Conservation (phyloP, 768 basidiomycete genomes). For the Tephrocybe sp. region DNA sequence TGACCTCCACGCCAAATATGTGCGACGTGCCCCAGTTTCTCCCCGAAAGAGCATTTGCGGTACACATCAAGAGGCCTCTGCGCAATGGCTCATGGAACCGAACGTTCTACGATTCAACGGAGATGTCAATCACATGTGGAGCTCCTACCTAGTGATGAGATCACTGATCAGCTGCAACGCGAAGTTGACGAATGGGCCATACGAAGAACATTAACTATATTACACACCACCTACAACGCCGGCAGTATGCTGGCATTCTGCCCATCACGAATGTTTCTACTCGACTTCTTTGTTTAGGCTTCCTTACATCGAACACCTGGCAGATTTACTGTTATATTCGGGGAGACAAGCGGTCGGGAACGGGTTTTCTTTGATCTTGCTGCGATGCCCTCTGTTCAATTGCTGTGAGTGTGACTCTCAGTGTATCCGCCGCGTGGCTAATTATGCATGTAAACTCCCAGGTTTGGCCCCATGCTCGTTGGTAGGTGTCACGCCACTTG, state of each 20-base stretch:
- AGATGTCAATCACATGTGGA: too few relatives aligned
- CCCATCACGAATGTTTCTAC: slow-evolving; percentile 1
- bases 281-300: not conserved
- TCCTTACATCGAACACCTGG: not conserved
- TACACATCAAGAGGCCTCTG: too few relatives aligned
- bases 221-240: not conserved
- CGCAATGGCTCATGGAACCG: too few relatives aligned
- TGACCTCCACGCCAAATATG: too few relatives aligned
- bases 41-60: too few relatives aligned
- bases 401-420: slow-evolving; percentile 13
- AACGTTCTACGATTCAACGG: too few relatives aligned
- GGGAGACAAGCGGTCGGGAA: not conserved
- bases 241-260: slow-evolving; percentile 2
- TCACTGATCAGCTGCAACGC: too few relatives aligned
- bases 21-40: too few relatives aligned
- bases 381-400: slow-evolving; percentile 13
- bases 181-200: not conserved
- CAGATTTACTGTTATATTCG: not conserved
- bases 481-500: slow-evolving; percentile 30
- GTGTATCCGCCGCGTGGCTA: not conserved
- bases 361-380: not conserved
- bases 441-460: slow-evolving; percentile 10
- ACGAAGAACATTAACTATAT: not conserved
- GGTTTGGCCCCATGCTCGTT: slow-evolving; percentile 47
- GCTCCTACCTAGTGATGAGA: too few relatives aligned